phyloP scores from a whole-genome alignment of 2,329 filamentous ascomycete species.

The Pseudocercospora musae region DNA sequence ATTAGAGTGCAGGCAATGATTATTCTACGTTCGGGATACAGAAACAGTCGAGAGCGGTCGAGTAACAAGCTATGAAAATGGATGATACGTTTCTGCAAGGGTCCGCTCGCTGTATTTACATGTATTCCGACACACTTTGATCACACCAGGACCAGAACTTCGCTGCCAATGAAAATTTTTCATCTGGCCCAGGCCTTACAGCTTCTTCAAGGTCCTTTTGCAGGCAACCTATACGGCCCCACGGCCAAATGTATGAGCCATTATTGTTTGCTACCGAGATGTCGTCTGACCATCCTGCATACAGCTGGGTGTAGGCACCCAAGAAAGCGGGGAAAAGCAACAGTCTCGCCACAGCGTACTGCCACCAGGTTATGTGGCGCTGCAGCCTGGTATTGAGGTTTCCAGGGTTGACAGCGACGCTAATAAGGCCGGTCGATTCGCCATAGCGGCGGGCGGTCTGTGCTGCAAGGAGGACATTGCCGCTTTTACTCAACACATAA shows the following conservation, averaged over 20 bases:
- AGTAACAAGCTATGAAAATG: not conserved
- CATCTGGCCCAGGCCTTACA: not conserved
- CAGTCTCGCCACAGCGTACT: not conserved
- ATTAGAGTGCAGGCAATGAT: not conserved
- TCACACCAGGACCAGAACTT: not conserved
- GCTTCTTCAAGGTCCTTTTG: not conserved
- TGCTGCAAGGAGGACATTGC: not conserved
- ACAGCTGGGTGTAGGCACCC: not conserved
- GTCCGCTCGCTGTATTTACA: not conserved
- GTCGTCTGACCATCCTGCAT: not conserved
- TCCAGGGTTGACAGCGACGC: not conserved
- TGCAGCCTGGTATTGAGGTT: not conserved
- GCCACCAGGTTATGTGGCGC: not conserved
- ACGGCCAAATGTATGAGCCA: not conserved
- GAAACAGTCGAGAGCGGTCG: not conserved
- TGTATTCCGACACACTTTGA: not conserved
- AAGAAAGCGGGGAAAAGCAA: not conserved
- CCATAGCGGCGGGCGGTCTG: not conserved
- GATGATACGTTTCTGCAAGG: not conserved
- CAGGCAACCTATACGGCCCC: not conserved
- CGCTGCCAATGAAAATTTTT: not conserved
- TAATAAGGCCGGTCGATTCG: not conserved
- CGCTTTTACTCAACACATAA: not conserved
- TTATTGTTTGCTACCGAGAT: not conserved
- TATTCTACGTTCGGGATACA: not conserved